phyloP scores from a whole-genome alignment of 257 asterid species.

The Jasminum sambac region DNA sequence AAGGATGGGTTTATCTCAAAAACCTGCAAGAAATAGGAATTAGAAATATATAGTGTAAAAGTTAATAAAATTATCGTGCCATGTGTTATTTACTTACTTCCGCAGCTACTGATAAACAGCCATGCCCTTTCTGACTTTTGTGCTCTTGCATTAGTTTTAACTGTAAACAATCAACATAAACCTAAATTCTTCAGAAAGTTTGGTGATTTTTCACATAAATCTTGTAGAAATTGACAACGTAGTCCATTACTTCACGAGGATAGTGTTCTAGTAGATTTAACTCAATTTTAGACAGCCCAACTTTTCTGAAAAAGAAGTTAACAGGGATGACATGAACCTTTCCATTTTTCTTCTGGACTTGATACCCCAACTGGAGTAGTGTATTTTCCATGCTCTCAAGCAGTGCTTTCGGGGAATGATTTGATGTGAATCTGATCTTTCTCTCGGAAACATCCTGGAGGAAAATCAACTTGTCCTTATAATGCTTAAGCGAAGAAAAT shows the following conservation, averaged over 20 bases:
- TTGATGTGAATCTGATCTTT: conserved; percentile 84
- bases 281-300: background rate
- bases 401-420: conserved; percentile 71
- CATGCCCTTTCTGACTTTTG: conserved; percentile 51
- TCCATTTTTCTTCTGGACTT: conserved; percentile 78
- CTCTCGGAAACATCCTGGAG: conserved; percentile 87
- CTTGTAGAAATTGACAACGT: background rate
- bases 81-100: conserved; percentile 53
- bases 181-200: background rate
- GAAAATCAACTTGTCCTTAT: background rate
- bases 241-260: background rate
- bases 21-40: conserved; percentile 48
- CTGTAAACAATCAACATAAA: conserved; percentile 39
- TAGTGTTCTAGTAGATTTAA: background rate
- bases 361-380: conserved; percentile 73
- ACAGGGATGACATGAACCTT: conserved; percentile 49
- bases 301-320: background rate
- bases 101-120: conserved; percentile 64
- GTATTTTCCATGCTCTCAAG: conserved; percentile 70
- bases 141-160: conserved; percentile 61
- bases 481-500: background rate
- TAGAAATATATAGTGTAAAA: background rate
- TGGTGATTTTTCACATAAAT: background rate
- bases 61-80: background rate
- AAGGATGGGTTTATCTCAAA: conserved; percentile 81